phyloP scores from a whole-genome alignment of 2,329 filamentous ascomycete genomes.

The Xylaria sp. region DNA sequence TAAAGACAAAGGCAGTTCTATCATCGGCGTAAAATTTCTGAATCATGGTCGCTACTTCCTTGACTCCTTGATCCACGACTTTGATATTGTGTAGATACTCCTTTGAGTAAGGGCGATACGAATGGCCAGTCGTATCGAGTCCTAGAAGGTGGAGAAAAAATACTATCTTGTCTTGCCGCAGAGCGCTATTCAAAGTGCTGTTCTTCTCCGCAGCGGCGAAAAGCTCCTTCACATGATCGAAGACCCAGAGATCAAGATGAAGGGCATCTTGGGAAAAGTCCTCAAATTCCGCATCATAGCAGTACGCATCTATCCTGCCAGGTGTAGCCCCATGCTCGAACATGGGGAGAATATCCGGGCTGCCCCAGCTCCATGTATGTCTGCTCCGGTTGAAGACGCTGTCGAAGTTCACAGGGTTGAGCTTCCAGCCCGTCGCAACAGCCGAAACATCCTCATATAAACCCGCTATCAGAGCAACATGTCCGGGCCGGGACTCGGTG shows the following conservation, averaged over 20 bases:
- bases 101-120: slow-evolving; percentile 88
- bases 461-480: slow-evolving; percentile 96
- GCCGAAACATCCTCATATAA: slow-evolving; percentile 98
- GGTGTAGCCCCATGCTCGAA: slow-evolving; percentile 92
- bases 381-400: slow-evolving; percentile 97
- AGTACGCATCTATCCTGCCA: slow-evolving; percentile 87
- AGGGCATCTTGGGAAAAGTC: slow-evolving; percentile 88
- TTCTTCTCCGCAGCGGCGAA: slow-evolving; percentile 85
- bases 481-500: slow-evolving; percentile 94
- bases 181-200: slow-evolving; percentile 74
- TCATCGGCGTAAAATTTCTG: slow-evolving; percentile 86
- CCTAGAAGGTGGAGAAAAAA: slow-evolving; percentile 96
- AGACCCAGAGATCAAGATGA: slow-evolving; percentile 91
- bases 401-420: slow-evolving; percentile 98
- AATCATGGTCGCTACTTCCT: slow-evolving; percentile 83
- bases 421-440: slow-evolving; percentile 97
- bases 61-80: slow-evolving; percentile 89
- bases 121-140: slow-evolving; percentile 89
- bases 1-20: slow-evolving; percentile 95
- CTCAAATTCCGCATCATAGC: slow-evolving; percentile 85
- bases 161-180: slow-evolving; percentile 87
- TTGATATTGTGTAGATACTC: slow-evolving; percentile 97
- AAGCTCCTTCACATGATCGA: slow-evolving; percentile 88
- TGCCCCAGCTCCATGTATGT: slow-evolving; percentile 99
- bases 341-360: slow-evolving; percentile 97